Evolutionary conservation across 495 filamentous ascomycete genomes (phyloP), one percentile per base, ranked within the genome.

Genomic region (Xylaria intraflava): DNA sequence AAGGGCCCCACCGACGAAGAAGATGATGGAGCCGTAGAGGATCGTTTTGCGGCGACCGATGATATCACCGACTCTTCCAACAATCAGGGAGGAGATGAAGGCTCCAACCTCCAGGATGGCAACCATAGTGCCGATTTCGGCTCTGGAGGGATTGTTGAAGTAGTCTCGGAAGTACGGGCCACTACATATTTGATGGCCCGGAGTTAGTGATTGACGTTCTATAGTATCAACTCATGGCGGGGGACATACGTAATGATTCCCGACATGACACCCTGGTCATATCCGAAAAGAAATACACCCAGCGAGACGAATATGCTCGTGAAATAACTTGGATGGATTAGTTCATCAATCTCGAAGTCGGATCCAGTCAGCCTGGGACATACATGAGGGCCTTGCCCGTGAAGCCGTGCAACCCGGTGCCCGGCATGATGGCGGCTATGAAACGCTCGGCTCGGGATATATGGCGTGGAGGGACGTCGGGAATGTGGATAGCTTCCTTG

Each of bases 251-350:
- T 96, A 72, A 98, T 96, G 64, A 98, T 95, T 38, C 93, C 94
- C 54, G 94, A 97, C 93, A 96, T 97, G 42, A 98, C 93, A 55
- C 93, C 93, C 69, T 98, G 93, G 66, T 98, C 93, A 80, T 98
- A 98, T 49, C 93, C 94, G 69, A 98, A 98, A 23, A 98, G 76
- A 61, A 98, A 98, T 23, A 98, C 93, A 22, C 93, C 93, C 65
- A 98, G 78, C 45, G 94, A 97, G 58, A 98, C 93, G 72, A 98
- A 97, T 14, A 98, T 87, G 67, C 88, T 95, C 29, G 94, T 96
- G 67, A 98, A 97, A 66, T 96, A 98, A 46, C 90, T 95, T 33
- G 36, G 23, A 31, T 19, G 50, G 4, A 62, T 83, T 52, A 80
- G 75, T 56, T 53, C 31, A 35, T 19, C 2, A 17, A 19, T 45